A percentile compares a stretch with the other conserved stretches of the same genome.
These are phyloP conservation scores for Cercospora brassicicola DNA, from an alignment of 2,329 filamentous ascomycete species.

Conservation along the genomic window DNA sequence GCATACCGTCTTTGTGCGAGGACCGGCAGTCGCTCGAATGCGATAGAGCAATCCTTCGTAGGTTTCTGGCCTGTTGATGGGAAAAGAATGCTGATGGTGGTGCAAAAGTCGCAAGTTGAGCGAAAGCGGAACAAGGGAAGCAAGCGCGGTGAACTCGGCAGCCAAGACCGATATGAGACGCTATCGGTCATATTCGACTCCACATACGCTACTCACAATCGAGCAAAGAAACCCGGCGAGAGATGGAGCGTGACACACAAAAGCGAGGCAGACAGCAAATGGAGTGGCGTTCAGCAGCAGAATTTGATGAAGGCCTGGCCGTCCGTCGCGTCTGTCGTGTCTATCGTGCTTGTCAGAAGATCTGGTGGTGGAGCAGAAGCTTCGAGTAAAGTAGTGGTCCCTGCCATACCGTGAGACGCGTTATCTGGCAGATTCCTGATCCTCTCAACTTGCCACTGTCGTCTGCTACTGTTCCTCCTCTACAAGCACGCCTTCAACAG, in stretches of 20 bases:
- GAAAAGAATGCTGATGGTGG: background rate
- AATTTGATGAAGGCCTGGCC: background rate
- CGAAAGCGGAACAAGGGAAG: constrained; percentile 10
- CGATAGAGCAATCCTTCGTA: background rate
- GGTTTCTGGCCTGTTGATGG: background rate
- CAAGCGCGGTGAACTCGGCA: background rate
- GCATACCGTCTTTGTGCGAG: background rate
- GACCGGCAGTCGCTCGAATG: background rate
- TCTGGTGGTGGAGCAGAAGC: constrained; percentile 3
- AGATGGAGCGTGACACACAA: constrained; percentile 8
- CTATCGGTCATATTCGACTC: constrained; percentile 4
- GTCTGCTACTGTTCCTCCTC: background rate
- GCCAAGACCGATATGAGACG: constrained; percentile 2
- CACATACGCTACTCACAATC: constrained; percentile 13
- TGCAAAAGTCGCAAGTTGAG: constrained; percentile 4
- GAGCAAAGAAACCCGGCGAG: constrained; percentile 5
- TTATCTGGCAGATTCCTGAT: background rate
- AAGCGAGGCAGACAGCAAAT: constrained; percentile 1
- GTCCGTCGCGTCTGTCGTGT: background rate
- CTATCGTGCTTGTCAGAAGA: constrained; percentile 11
- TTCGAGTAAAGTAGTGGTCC: constrained; percentile 14
- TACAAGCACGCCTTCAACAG: constrained; percentile 9
- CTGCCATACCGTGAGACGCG: background rate
- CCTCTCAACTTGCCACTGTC: background rate
- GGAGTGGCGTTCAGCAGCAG: background rate